These are phyloP conservation scores for Eutrema yunnanense DNA, from an alignment of 345 rosid species.

Conservation along the genomic window DNA sequence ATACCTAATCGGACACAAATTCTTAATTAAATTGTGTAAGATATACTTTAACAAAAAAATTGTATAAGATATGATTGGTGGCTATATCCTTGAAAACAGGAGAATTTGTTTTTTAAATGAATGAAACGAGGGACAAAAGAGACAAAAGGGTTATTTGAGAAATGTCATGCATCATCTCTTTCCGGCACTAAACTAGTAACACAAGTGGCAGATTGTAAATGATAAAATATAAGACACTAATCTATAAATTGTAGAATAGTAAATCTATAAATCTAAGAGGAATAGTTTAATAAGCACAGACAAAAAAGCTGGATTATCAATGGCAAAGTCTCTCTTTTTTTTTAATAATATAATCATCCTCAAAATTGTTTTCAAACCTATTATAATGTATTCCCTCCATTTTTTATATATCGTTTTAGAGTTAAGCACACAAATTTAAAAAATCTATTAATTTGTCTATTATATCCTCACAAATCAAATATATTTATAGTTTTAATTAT, in stretches of 20 bases:
- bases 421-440: too few relatives aligned
- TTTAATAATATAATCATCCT: background rate
- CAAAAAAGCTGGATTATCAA: conserved; percentile 11
- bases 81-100: background rate
- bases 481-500: too few relatives aligned
- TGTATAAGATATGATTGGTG: conserved; percentile 1
- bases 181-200: conserved; percentile 8
- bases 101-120: background rate
- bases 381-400: too few relatives aligned
- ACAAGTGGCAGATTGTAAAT: conserved; percentile 16
- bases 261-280: background rate
- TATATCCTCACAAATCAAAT: too few relatives aligned
- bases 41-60: too few relatives aligned
- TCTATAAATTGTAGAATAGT: background rate
- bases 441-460: too few relatives aligned
- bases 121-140: background rate
- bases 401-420: too few relatives aligned
- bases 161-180: conserved; percentile 11
- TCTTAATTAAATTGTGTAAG: background rate
- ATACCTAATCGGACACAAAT: background rate
- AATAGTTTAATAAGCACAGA: conserved; percentile 5
- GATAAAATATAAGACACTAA: background rate
- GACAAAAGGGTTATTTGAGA: background rate
- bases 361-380: background rate
- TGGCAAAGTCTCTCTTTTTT: background rate